These are phyloP conservation scores for Ophiostoma sp. DNA, from an alignment of 2,329 filamentous ascomycete species.

Conservation along the genomic window DNA sequence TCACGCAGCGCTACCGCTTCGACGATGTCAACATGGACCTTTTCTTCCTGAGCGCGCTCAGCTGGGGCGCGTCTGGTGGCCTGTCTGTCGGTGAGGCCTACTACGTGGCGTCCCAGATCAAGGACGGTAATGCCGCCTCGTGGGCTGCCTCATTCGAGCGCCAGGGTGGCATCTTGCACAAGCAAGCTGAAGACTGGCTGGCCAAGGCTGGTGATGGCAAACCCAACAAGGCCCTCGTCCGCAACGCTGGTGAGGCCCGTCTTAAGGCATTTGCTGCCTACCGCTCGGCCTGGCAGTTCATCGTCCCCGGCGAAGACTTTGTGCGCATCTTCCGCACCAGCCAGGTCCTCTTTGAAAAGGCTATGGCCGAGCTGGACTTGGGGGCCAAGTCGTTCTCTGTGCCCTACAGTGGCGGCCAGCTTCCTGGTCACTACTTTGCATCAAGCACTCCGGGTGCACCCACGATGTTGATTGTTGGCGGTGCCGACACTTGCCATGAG, in stretches of 20 bases:
- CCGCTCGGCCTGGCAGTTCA: conserved; percentile 10
- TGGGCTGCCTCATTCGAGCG: neutral
- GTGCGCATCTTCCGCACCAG: conserved; percentile 4
- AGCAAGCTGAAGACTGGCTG: neutral
- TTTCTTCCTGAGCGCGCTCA: neutral
- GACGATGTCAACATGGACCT: neutral
- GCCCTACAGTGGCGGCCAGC: neutral
- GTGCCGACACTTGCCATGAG: conserved; percentile 4
- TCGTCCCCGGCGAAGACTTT: neutral
- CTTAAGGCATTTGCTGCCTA: neutral
- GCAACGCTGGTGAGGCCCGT: neutral
- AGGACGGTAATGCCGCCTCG: neutral
- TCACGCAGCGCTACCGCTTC: conserved; percentile 11
- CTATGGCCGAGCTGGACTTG: neutral
- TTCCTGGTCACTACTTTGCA: neutral
- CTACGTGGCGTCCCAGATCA: neutral
- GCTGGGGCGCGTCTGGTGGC: neutral
- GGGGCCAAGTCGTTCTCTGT: neutral
- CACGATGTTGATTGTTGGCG: neutral
- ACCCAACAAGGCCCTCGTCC: neutral
- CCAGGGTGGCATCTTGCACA: neutral
- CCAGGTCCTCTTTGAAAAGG: neutral
- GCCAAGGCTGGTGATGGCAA: neutral
- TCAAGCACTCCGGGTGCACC: neutral
- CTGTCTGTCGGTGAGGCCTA: neutral